Percentiles rank a stretch among this genome's conserved stretches.
Conservation (phyloP, 2,329 filamentous ascomycete species). For the Aspergillus sp. region DNA sequence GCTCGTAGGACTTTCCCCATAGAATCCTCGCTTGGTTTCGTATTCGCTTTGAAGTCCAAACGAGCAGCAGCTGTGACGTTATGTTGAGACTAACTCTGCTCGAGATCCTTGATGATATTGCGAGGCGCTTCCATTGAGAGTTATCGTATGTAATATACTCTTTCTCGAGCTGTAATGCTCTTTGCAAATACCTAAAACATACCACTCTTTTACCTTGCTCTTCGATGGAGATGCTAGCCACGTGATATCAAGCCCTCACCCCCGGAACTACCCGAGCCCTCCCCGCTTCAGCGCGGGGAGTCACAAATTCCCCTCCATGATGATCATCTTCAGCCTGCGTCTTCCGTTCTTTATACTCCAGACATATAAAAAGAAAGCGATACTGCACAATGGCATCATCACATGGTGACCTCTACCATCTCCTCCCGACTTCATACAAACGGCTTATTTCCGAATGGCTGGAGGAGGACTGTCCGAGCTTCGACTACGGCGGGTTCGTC, state of each 20-base stretch:
- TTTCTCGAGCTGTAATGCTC: background rate
- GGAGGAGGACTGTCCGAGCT: constrained; percentile 91
- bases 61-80: background rate
- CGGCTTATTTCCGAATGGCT: constrained; percentile 79
- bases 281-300: constrained; percentile 13
- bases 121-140: background rate
- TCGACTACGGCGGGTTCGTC: constrained; percentile 97
- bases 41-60: constrained; percentile 7
- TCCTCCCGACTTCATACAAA: constrained; percentile 85
- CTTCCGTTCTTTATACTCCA: background rate
- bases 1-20: background rate
- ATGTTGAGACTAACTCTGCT: background rate
- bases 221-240: background rate
- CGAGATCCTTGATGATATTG: background rate
- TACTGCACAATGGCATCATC: constrained; percentile 50
- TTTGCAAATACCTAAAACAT: background rate
- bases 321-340: background rate
- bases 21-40: constrained; percentile 3
- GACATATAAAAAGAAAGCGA: background rate
- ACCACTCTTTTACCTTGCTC: background rate
- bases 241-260: constrained; percentile 3
- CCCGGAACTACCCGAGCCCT: constrained; percentile 9
- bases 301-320: constrained; percentile 1
- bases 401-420: constrained; percentile 64
- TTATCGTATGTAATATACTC: background rate